Conservation (phyloP, 2,329 filamentous ascomycete genomes). For the Cryphonectria radicalis region DNA sequence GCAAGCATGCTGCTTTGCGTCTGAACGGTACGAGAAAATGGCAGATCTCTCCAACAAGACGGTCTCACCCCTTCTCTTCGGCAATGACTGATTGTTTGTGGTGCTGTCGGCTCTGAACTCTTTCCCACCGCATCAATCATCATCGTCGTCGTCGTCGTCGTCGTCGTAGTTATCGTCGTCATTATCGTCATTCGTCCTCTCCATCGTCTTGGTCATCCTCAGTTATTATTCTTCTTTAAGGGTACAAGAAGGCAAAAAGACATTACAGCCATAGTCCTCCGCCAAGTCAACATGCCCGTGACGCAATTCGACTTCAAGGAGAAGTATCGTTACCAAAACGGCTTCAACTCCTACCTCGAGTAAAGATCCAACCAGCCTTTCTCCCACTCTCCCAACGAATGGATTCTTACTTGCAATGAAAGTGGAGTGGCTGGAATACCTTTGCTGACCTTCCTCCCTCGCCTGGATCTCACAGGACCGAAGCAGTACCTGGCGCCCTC, state of each 20-base stretch:
- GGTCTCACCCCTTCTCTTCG: neutral
- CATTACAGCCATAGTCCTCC: neutral
- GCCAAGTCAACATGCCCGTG: constrained; percentile 49
- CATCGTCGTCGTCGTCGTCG: neutral
- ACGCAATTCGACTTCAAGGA: constrained; percentile 54
- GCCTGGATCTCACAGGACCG: constrained; percentile 58
- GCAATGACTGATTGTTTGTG: neutral
- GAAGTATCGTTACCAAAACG: constrained; percentile 76
- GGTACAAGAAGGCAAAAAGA: neutral
- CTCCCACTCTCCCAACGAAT: neutral
- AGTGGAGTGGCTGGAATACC: neutral
- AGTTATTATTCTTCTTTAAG: no score
- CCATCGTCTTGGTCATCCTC: neutral
- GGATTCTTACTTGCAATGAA: neutral
- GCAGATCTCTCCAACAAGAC: constrained; percentile 9
- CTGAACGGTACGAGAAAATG: constrained; percentile 18
- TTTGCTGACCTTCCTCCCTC: neutral
- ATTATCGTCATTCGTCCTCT: neutral
- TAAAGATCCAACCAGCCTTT: constrained; percentile 45
- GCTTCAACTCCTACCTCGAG: constrained; percentile 80
- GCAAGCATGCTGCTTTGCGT: neutral
- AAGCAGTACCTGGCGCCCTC: constrained; percentile 75
- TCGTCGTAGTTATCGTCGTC: neutral
- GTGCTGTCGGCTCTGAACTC: neutral
- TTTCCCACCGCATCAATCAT: neutral